phyloP scores from a whole-genome alignment of 129 eudicot species.

The Ambrosia artemisiifolia region DNA sequence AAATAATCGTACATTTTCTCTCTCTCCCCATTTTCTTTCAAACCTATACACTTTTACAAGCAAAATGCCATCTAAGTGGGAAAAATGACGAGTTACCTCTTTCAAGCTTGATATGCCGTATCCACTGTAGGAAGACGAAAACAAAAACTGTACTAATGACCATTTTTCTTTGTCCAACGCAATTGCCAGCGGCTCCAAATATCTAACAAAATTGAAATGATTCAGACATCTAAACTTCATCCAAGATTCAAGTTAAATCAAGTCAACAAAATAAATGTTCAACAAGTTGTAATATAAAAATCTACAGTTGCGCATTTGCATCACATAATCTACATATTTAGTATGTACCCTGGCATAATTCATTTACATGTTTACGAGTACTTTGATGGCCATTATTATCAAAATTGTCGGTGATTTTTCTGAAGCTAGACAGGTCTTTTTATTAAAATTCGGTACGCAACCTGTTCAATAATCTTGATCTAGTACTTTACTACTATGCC shows the following conservation, averaged over 20 bases:
- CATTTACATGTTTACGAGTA: background rate
- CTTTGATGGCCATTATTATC: background rate
- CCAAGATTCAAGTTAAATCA: constrained; percentile 4
- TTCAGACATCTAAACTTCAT: constrained; percentile 29
- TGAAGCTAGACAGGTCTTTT: background rate
- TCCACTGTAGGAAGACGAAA: constrained; percentile 89
- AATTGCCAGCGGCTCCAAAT: constrained; percentile 87
- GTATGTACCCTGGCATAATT: background rate
- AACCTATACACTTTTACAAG: background rate
- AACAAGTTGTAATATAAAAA: no score
- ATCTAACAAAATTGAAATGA: constrained; percentile 37
- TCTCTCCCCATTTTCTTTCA: no score
- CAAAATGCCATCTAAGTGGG: constrained; percentile 5
- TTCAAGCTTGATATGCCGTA: constrained; percentile 92
- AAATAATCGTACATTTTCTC: background rate
- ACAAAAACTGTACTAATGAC: constrained; percentile 85
- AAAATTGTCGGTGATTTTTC: background rate
- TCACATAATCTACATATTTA: background rate
- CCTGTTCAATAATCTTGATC: background rate
- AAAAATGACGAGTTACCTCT: constrained; percentile 49
- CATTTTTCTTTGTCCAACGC: constrained; percentile 95
- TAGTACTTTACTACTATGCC: background rate
- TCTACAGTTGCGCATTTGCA: no score
- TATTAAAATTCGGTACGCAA: background rate
- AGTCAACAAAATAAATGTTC: background rate